Conservation (phyloP, 257 asterid species). For the Oldenlandia corymbosa region DNA sequence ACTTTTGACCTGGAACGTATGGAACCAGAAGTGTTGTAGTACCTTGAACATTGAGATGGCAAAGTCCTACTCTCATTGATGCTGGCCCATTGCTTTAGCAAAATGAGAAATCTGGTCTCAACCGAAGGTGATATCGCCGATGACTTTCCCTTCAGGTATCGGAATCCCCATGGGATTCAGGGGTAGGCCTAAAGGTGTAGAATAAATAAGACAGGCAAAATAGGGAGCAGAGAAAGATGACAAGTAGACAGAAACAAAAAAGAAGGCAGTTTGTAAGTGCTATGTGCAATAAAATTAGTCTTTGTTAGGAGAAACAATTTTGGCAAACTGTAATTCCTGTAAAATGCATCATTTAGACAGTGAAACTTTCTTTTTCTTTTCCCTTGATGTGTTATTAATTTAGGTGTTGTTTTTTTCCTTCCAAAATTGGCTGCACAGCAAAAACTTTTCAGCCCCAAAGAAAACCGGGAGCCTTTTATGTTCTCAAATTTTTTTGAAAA, state of each 20-base stretch:
- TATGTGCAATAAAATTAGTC: slow-evolving; percentile 30
- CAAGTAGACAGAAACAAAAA: slow-evolving; percentile 23
- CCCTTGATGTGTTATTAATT: too few relatives aligned
- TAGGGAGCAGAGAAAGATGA: slow-evolving; percentile 23
- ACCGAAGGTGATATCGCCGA: background rate
- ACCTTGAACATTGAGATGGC: background rate
- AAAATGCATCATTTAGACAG: slow-evolving; percentile 14
- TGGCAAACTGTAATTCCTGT: slow-evolving; percentile 25
- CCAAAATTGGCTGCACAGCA: too few relatives aligned
- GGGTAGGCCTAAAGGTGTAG: slow-evolving; percentile 27
- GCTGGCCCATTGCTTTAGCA: slow-evolving; percentile 5
- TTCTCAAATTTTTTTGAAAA: too few relatives aligned
- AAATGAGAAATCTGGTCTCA: background rate
- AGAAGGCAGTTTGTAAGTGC: slow-evolving; percentile 24
- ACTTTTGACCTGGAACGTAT: slow-evolving; percentile 11
- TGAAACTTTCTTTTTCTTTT: too few relatives aligned
- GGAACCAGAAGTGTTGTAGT: slow-evolving; percentile 2
- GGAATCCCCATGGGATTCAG: slow-evolving; percentile 6
- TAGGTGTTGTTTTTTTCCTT: background rate
- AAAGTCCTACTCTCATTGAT: background rate
- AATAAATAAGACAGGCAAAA: slow-evolving; percentile 40
- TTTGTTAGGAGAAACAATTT: slow-evolving; percentile 23
- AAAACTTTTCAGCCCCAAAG: too few relatives aligned
- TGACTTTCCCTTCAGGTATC: background rate
- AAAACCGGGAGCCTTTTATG: too few relatives aligned